These are phyloP conservation scores for Alternaria gansuensis DNA, from an alignment of 2,329 filamentous ascomycete species.

Conservation along the genomic window DNA sequence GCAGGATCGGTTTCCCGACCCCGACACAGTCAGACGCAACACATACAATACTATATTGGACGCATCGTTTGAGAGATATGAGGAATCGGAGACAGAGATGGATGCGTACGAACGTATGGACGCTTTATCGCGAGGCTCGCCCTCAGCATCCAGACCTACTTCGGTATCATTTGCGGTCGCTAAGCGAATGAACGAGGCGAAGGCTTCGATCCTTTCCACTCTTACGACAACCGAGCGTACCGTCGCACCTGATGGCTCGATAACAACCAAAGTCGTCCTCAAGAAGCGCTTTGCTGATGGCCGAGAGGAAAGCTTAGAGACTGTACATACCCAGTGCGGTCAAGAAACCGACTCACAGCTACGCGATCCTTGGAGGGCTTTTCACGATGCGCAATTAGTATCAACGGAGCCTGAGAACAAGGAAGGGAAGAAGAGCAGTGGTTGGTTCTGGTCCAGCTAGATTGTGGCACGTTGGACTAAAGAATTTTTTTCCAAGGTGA, in stretches of 20 bases:
- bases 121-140: constrained; percentile 1
- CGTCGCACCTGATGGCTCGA: constrained; percentile 64
- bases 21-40: constrained; percentile 5
- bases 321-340: constrained; percentile 56
- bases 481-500: too few species aligned
- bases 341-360: constrained; percentile 25
- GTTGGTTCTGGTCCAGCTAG: constrained; percentile 48
- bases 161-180: background rate
- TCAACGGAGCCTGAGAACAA: constrained; percentile 12
- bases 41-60: constrained; percentile 2
- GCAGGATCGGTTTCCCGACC: constrained; percentile 17
- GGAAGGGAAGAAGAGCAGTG: constrained; percentile 31
- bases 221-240: constrained; percentile 66
- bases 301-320: constrained; percentile 66
- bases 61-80: background rate
- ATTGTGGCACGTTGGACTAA: too few species aligned
- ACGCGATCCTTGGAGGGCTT: constrained; percentile 25
- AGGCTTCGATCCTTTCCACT: constrained; percentile 60
- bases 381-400: constrained; percentile 20
- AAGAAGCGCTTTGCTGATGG: constrained; percentile 69
- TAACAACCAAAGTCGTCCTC: constrained; percentile 65
- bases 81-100: constrained; percentile 56
- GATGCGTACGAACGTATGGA: constrained; percentile 62
- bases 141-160: constrained; percentile 15
- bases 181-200: constrained; percentile 30